Conservation (phyloP, 2,329 filamentous ascomycete species). For the Phyllachora maydis region DNA sequence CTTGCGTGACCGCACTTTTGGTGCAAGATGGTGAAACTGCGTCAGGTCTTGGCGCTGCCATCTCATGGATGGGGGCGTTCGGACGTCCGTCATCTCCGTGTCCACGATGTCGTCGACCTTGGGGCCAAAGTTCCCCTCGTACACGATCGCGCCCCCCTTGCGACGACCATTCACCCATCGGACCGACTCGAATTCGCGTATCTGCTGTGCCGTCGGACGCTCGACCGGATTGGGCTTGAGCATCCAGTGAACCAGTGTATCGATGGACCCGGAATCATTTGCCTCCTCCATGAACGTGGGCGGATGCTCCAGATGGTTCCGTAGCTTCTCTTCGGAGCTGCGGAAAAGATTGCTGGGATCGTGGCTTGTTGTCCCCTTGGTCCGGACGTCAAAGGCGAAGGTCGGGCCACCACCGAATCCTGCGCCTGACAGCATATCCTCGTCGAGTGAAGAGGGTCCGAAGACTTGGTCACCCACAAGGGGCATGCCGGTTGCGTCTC, state of each 20-base stretch:
- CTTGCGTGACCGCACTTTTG: too few relatives aligned
- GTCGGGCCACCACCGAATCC: constrained; percentile 2
- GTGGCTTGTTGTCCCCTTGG: constrained; percentile 8
- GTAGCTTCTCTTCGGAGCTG: constrained; percentile 18
- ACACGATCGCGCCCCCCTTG: constrained; percentile 79
- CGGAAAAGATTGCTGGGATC: constrained; percentile 22
- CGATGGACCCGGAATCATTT: constrained; percentile 52
- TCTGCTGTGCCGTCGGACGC: constrained; percentile 53
- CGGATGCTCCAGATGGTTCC: constrained; percentile 32
- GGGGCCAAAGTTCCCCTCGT: constrained; percentile 90
- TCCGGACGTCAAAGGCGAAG: constrained; percentile 7
- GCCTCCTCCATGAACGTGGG: constrained; percentile 80
- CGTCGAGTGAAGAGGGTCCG: constrained; percentile 4
- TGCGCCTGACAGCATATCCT: constrained; percentile 1
- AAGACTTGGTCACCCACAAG: constrained; percentile 17
- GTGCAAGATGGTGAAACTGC: too few relatives aligned
- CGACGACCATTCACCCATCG: constrained; percentile 62
- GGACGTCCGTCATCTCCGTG: constrained; percentile 40
- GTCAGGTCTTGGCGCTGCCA: too few relatives aligned
- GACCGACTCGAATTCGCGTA: constrained; percentile 54
- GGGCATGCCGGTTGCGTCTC: constrained; percentile 56
- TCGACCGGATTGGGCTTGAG: constrained; percentile 52
- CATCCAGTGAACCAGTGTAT: constrained; percentile 75
- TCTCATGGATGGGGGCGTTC: constrained; percentile 9
- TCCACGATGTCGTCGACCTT: constrained; percentile 24